Conservation (phyloP, 2,329 filamentous ascomycete species). For the Aspergillus sp. region DNA sequence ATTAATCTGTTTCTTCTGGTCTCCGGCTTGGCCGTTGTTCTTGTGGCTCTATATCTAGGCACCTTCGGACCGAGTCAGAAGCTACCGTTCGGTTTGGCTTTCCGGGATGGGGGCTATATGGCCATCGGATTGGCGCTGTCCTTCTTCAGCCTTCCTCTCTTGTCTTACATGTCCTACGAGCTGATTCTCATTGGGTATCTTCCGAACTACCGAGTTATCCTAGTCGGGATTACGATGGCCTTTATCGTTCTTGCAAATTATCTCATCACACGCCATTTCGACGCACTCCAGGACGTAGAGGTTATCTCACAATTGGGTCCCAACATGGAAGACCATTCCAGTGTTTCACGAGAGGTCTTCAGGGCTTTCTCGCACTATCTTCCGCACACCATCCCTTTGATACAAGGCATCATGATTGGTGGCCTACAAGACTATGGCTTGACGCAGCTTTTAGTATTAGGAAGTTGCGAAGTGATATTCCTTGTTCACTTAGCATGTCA, state of each 20-base stretch:
- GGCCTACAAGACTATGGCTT: background rate
- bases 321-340: background rate
- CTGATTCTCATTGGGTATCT: constrained; percentile 4
- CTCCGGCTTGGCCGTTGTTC: background rate
- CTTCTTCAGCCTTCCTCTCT: background rate
- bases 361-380: background rate
- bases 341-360: background rate
- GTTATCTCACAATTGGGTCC: background rate
- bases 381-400: background rate
- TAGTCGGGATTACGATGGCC: background rate
- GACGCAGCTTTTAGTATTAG: background rate
- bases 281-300: background rate
- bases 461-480: background rate
- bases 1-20: constrained; percentile 4
- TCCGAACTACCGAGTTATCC: constrained; percentile 1
- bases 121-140: background rate
- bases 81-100: background rate
- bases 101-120: background rate
- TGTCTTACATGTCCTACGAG: constrained; percentile 2
- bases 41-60: background rate
- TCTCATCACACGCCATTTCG: background rate
- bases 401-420: background rate
- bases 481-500: background rate
- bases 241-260: background rate
- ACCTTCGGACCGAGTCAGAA: background rate